phyloP scores from a whole-genome alignment of 2,329 filamentous ascomycete genomes.

The Hymenoscyphus repandus region DNA sequence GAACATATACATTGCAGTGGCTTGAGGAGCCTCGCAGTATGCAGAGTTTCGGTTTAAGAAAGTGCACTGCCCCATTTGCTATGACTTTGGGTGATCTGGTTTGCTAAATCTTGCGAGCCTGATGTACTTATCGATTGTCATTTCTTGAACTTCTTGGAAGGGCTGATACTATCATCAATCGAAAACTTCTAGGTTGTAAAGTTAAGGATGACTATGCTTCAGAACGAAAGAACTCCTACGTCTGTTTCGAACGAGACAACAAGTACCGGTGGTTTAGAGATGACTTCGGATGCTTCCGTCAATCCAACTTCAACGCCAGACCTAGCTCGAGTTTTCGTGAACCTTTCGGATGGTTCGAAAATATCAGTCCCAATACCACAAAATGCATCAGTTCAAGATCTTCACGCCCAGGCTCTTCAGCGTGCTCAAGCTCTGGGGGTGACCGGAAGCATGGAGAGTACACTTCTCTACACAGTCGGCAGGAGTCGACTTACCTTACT shows the following conservation, averaged over 20 bases:
- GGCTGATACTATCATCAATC: no score
- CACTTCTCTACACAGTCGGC: conserved; percentile 6
- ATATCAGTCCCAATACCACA: conserved; percentile 3
- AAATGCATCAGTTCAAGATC: conserved; percentile 1
- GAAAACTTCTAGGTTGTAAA: no score
- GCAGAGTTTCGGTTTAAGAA: no score
- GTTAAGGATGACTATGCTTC: no score
- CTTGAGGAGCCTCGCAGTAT: no score
- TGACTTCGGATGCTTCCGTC: neutral
- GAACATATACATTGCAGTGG: no score
- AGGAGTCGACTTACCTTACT: neutral
- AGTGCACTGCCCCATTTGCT: no score
- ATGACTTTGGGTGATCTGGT: no score
- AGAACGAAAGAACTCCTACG: no score
- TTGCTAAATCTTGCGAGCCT: no score
- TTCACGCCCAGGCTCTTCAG: conserved; percentile 4
- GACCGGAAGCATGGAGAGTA: neutral
- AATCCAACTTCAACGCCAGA: conserved; percentile 1
- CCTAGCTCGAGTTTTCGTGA: conserved; percentile 6
- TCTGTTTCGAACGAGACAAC: neutral
- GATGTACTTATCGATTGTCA: no score
- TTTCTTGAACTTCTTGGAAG: no score
- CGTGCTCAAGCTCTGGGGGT: conserved; percentile 6
- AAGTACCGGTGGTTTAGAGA: neutral
- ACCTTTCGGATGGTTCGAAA: conserved; percentile 3